phyloP scores from a whole-genome alignment of 768 basidiomycete species.

The Kwoniella bestiolae region DNA sequence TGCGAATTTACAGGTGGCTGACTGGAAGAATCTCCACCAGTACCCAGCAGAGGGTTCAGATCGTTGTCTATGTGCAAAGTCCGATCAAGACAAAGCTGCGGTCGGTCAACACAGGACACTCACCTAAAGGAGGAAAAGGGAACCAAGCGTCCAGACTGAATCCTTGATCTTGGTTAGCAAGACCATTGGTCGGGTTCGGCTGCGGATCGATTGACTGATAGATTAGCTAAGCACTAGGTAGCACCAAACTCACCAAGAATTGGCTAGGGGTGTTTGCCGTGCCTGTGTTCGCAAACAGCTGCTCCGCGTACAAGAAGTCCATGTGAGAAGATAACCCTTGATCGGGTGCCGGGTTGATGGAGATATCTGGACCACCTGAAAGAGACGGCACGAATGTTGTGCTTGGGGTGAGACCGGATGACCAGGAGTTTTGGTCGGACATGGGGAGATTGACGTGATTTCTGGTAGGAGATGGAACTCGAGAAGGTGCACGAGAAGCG shows the following conservation, averaged over 20 bases:
- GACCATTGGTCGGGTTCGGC: not conserved
- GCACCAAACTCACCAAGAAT: constrained; percentile 1
- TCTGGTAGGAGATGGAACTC: constrained; percentile 4
- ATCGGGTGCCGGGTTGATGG: constrained; percentile 1
- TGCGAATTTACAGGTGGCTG: not conserved
- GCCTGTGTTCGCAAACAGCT: constrained; percentile 31
- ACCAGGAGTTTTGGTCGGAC: constrained; percentile 12
- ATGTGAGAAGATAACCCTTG: constrained; percentile 25
- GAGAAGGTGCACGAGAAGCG: constrained; percentile 35
- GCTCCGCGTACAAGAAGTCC: constrained; percentile 48
- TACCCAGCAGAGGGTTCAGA: constrained; percentile 4
- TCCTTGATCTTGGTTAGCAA: constrained; percentile 18
- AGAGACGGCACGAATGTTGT: constrained; percentile 2
- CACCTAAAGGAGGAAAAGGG: constrained; percentile 49
- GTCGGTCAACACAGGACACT: constrained; percentile 5
- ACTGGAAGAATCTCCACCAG: not conserved
- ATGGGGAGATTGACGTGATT: constrained; percentile 1
- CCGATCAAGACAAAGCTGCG: not conserved
- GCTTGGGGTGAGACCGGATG: constrained; percentile 3
- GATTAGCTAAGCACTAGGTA: not conserved
- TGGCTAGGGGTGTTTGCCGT: constrained; percentile 4
- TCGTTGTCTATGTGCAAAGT: not conserved
- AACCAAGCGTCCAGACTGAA: constrained; percentile 40
- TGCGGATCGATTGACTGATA: constrained; percentile 8
- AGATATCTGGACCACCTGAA: constrained; percentile 3